Percentiles rank a stretch among this genome's conserved stretches.
phyloP scores from a whole-genome alignment of 371 early-diverging fungal genomes.

The Circinella minor region DNA sequence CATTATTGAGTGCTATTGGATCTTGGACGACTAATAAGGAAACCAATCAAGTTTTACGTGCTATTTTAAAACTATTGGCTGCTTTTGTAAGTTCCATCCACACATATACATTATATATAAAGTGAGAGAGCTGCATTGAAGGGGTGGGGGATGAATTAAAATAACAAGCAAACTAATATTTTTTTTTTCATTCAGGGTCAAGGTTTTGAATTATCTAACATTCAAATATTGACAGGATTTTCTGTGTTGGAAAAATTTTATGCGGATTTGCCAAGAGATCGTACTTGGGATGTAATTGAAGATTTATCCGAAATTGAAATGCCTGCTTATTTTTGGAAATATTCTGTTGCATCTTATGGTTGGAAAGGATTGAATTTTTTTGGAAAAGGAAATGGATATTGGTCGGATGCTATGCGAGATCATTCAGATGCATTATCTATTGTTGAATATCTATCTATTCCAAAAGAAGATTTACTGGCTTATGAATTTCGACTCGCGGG shows the following conservation, averaged over 20 bases:
- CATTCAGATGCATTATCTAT: conserved; percentile 78
- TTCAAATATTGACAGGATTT: conserved; percentile 78
- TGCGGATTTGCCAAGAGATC: conserved; percentile 43
- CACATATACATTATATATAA: no score
- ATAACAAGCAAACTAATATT: no score
- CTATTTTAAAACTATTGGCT: conserved; percentile 64
- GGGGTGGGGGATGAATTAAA: no score
- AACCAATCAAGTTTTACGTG: conserved; percentile 67
- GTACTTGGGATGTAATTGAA: conserved; percentile 46
- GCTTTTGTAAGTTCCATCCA: conserved; percentile 61
- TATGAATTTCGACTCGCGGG: conserved; percentile 75
- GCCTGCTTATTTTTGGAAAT: conserved; percentile 66
- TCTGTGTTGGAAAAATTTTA: conserved; percentile 70
- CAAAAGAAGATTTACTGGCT: conserved; percentile 74
- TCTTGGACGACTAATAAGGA: conserved; percentile 62
- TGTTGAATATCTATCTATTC: conserved; percentile 68
- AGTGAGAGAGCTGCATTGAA: no score
- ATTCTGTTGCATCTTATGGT: conserved; percentile 75
- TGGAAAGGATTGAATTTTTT: conserved; percentile 86
- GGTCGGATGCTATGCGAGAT: conserved; percentile 69
- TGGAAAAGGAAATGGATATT: conserved; percentile 73
- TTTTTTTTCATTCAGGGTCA: conserved; percentile 50
- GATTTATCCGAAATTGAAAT: conserved; percentile 60
- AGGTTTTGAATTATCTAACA: conserved; percentile 79
- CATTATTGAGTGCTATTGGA: conserved; percentile 45